A percentile compares a stretch with the other conserved stretches of the same genome.
Conservation (phyloP, 73 alveolate genomes). For the Tetrahymena borealis region DNA sequence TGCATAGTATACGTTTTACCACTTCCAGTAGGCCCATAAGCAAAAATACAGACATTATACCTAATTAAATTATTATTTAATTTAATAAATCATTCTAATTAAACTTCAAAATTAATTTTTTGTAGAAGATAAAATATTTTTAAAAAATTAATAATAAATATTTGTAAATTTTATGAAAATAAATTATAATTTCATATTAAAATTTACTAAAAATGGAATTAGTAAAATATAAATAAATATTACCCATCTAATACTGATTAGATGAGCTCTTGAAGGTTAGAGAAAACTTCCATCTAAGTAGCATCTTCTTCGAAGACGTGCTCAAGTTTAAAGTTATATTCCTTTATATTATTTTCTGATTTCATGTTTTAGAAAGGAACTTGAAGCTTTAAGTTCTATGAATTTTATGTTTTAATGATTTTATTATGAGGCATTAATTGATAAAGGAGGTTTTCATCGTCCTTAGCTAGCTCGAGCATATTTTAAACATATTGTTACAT, state of each 20-base stretch:
- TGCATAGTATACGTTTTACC: conserved; percentile 97
- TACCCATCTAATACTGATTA: not conserved
- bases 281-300: not conserved
- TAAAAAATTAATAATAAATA: too few species aligned
- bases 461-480: not conserved
- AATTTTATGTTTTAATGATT: not conserved
- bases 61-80: conserved; percentile 83
- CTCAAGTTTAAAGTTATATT: not conserved
- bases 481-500: not conserved
- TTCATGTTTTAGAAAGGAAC: not conserved
- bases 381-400: not conserved
- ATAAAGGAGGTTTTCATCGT: not conserved
- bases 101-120: not conserved
- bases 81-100: not conserved
- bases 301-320: not conserved
- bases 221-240: not conserved
- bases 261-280: not conserved
- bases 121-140: not conserved
- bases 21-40: conserved; percentile 98
- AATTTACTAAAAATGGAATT: too few species aligned
- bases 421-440: not conserved
- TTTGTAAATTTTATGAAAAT: too few species aligned
- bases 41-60: conserved; percentile 95
- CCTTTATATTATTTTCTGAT: not conserved
- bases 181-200: too few species aligned